A percentile compares a stretch with the other conserved stretches of the same genome.
These are phyloP conservation scores for Mercurialis annua DNA, from an alignment of 345 rosid genomes.

Conservation along the genomic window DNA sequence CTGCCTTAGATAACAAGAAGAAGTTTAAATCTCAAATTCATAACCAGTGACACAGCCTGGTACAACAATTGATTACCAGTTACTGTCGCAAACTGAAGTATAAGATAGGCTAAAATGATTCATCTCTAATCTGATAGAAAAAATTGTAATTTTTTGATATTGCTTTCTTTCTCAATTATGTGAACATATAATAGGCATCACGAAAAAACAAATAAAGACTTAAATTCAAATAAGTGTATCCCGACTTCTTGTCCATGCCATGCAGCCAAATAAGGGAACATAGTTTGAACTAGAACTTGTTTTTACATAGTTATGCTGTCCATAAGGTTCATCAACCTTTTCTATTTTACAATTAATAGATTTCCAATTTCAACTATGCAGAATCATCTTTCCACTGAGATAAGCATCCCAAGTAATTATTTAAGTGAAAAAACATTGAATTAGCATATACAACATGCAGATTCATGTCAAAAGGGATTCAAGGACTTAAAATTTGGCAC, in stretches of 20 bases:
- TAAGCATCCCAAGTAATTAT: not conserved
- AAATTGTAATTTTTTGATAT: not conserved
- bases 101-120: not conserved
- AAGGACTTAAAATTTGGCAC: too few species aligned
- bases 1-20: not conserved
- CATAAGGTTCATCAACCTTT: not conserved
- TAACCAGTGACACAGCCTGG: not conserved
- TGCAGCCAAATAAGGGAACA: not conserved
- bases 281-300: not conserved
- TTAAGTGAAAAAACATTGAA: not conserved
- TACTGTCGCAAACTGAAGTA: not conserved
- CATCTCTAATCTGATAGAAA: not conserved
- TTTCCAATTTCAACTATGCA: not conserved
- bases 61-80: not conserved
- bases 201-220: not conserved
- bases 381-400: not conserved
- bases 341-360: not conserved
- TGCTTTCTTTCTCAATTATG: too few species aligned
- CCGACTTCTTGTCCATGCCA: not conserved
- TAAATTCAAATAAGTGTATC: not conserved
- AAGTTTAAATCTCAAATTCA: slow-evolving; percentile 1
- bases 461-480: too few species aligned
- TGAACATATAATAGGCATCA: too few species aligned
- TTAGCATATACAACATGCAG: not conserved
- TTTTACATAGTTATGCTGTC: not conserved